phyloP scores from a whole-genome alignment of 2,329 filamentous ascomycete species.

The Hypoxylon sp. region DNA sequence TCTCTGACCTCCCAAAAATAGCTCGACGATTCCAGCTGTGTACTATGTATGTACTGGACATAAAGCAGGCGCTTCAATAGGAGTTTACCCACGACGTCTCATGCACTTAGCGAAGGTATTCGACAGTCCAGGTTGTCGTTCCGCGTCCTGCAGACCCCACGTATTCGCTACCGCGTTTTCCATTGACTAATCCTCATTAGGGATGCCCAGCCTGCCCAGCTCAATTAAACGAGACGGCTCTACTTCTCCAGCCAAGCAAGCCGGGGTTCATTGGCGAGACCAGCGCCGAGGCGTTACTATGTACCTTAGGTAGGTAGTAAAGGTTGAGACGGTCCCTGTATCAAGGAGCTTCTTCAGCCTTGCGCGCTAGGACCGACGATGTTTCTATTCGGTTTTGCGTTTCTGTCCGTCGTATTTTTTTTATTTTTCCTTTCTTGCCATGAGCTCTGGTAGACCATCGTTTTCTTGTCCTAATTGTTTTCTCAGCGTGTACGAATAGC shows the following conservation, averaged over 20 bases:
- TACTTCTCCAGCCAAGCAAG: conserved; percentile 16
- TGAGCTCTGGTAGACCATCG: conserved; percentile 20
- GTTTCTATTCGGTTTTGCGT: conserved; percentile 30
- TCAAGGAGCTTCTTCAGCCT: conserved; percentile 42
- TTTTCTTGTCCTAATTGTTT: conserved; percentile 12
- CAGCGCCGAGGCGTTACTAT: conserved; percentile 1
- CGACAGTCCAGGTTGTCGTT: conserved; percentile 12
- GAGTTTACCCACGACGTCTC: conserved; percentile 14
- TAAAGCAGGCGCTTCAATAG: conserved; percentile 4
- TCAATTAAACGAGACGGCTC: conserved; percentile 16
- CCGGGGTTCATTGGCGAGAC: conserved; percentile 19
- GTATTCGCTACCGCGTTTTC: conserved; percentile 20
- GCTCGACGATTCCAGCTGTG: conserved; percentile 9
- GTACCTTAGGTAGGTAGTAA: too few species aligned
- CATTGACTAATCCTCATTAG: conserved; percentile 15
- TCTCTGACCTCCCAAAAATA: conserved; percentile 12
- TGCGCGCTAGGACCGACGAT: conserved; percentile 21
- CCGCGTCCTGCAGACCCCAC: conserved; percentile 22
- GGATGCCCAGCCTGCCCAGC: too few species aligned
- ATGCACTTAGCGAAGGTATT: conserved; percentile 23
- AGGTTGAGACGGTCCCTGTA: conserved; percentile 42
- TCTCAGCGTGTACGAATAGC: background rate
- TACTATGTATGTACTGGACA: too few species aligned
- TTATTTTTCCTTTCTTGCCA: conserved; percentile 16
- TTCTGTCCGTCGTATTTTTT: too few species aligned